A percentile compares a stretch with the other conserved stretches of the same genome.
These are phyloP conservation scores for Mucor sp. DNA, from an alignment of 371 early-diverging fungal species.

Conservation along the genomic window DNA sequence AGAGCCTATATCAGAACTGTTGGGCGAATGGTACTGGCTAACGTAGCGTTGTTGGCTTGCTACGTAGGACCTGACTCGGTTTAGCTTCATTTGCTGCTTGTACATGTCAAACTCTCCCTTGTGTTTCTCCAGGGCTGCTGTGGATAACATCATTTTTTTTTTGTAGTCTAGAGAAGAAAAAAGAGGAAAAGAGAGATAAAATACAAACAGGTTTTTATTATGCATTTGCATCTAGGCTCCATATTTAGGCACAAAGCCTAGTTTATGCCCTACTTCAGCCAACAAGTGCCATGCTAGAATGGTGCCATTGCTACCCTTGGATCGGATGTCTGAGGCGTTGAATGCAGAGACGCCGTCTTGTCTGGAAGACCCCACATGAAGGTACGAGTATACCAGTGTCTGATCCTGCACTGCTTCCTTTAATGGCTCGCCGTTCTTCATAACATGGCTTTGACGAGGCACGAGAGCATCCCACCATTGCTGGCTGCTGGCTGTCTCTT, in stretches of 20 bases:
- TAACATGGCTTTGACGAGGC: constrained; percentile 35
- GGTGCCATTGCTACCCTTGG: constrained; percentile 29
- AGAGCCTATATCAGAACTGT: background rate
- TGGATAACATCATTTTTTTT: constrained; percentile 13
- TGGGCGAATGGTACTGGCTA: constrained; percentile 4
- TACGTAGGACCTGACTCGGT: background rate
- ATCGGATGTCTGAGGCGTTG: constrained; percentile 15
- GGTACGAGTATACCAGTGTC: constrained; percentile 25
- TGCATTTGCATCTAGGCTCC: constrained; percentile 29
- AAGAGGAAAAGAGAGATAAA: constrained; percentile 1
- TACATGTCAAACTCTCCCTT: background rate
- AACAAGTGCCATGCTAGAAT: constrained; percentile 48
- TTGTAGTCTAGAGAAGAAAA: background rate
- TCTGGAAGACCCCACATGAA: constrained; percentile 33
- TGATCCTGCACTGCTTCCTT: background rate
- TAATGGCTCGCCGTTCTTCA: constrained; percentile 26
- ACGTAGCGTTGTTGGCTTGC: background rate
- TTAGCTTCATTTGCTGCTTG: background rate
- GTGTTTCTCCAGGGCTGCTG: background rate
- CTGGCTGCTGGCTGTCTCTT: background rate
- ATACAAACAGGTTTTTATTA: background rate
- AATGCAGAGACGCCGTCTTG: constrained; percentile 20
- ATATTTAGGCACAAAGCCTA: constrained; percentile 48
- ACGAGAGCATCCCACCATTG: constrained; percentile 3
- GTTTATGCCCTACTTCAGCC: constrained; percentile 45